Percentiles rank a stretch among this genome's conserved stretches.
Evolutionary conservation across 2,329 filamentous ascomycete species (phyloP).

Genomic region (Myotisia sp.): DNA sequence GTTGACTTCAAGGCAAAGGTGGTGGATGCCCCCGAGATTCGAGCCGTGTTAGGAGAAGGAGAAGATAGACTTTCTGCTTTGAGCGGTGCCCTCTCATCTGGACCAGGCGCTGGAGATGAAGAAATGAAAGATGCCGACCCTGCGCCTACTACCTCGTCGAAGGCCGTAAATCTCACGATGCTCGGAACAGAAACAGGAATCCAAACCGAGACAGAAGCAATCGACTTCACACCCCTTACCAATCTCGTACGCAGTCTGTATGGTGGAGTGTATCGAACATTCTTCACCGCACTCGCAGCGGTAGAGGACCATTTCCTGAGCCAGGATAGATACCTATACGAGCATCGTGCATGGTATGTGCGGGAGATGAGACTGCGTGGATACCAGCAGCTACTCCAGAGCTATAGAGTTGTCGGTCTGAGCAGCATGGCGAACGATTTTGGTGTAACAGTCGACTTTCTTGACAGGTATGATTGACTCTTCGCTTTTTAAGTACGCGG

Average conservation of each 20-base stretch:
- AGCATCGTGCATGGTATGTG: conserved; percentile 95
- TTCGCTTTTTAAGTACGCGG: not conserved
- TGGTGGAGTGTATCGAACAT: conserved; percentile 81
- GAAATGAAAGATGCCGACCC: conserved; percentile 50
- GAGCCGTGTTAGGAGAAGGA: conserved; percentile 80
- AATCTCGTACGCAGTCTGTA: conserved; percentile 85
- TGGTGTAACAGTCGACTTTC: conserved; percentile 88
- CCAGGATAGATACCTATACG: conserved; percentile 85
- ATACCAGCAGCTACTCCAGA: conserved; percentile 94
- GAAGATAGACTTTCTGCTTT: conserved; percentile 78
- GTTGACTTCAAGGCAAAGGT: conserved; percentile 99
- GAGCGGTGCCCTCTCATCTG: conserved; percentile 64
- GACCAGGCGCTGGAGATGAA: conserved; percentile 62
- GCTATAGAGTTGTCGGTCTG: conserved; percentile 91
- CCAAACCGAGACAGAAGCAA: conserved; percentile 62
- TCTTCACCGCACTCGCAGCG: conserved; percentile 76
- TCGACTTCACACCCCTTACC: conserved; percentile 81
- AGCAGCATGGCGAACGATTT: conserved; percentile 96
- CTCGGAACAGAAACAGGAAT: conserved; percentile 52
- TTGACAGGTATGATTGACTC: conserved; percentile 59
- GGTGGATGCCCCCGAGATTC: conserved; percentile 95
- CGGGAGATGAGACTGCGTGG: conserved; percentile 94
- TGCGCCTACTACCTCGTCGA: conserved; percentile 42
- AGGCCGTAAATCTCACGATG: conserved; percentile 76
- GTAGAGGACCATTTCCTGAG: conserved; percentile 91